These are phyloP conservation scores for Trichoderma hamatum DNA, from an alignment of 2,329 filamentous ascomycete genomes.

Conservation along the genomic window DNA sequence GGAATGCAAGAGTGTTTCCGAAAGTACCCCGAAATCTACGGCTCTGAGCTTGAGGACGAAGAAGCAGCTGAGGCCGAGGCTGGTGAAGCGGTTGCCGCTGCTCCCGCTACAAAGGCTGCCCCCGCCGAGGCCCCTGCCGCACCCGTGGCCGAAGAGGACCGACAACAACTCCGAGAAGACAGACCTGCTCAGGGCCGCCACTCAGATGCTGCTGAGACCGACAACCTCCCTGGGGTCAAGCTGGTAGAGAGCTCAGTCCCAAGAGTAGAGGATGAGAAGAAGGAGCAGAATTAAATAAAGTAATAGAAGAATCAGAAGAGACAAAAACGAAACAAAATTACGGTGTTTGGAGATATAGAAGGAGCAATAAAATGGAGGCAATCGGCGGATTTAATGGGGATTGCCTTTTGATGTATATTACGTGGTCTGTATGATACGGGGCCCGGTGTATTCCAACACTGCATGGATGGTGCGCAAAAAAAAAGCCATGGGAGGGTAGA, in stretches of 20 bases:
- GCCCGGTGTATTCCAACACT: constrained; percentile 20
- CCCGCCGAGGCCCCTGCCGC: constrained; percentile 5
- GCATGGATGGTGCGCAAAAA: constrained; percentile 15
- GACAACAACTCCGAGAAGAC: constrained; percentile 25
- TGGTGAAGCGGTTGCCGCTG: constrained; percentile 30
- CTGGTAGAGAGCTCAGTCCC: constrained; percentile 27
- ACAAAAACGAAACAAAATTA: neutral
- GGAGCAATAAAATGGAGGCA: constrained; percentile 9
- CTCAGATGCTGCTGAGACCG: constrained; percentile 27
- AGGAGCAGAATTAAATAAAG: constrained; percentile 28
- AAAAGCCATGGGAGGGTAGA: constrained; percentile 22
- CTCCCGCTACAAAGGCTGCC: neutral
- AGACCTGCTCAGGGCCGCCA: neutral
- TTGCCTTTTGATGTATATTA: constrained; percentile 28
- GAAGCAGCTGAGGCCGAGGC: constrained; percentile 35
- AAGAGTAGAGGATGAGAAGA: constrained; percentile 34
- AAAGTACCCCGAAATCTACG: constrained; percentile 89
- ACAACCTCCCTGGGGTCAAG: constrained; percentile 22
- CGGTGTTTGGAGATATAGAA: neutral
- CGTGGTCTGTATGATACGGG: neutral
- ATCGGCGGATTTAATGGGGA: neutral
- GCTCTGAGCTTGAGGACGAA: constrained; percentile 70
- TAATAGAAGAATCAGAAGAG: neutral
- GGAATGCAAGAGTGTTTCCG: constrained; percentile 98
- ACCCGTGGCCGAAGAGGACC: neutral